Evolutionary conservation across 805 yeast genomes (phyloP).

Genomic region (Kazachstania martiniae): DNA sequence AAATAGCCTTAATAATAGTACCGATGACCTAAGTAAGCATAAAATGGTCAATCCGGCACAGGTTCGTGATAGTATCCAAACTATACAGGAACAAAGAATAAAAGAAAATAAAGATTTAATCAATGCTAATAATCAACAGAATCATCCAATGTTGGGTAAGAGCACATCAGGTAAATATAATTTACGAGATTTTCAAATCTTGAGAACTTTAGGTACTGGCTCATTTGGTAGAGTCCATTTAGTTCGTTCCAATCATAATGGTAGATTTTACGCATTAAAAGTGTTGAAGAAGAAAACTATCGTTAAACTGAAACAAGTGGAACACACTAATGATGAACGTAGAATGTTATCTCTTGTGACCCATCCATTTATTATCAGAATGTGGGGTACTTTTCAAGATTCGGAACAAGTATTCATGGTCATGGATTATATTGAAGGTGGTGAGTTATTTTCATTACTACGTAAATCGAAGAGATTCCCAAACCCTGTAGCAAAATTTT

Average conservation of each 20-base stretch:
- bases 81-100: too few species aligned
- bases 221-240: conserved; percentile 92
- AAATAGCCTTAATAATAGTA: too few species aligned
- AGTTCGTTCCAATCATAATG: conserved; percentile 80
- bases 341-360: conserved; percentile 76
- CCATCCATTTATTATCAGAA: conserved; percentile 82
- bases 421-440: conserved; percentile 96
- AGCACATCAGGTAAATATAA: conserved; percentile 59
- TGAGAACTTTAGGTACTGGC: conserved; percentile 89
- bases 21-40: too few species aligned
- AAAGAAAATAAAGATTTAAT: too few species aligned
- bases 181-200: conserved; percentile 66
- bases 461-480: conserved; percentile 88
- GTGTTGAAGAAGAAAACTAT: conserved; percentile 80
- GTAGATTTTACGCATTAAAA: conserved; percentile 87
- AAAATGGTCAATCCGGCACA: too few species aligned
- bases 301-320: conserved; percentile 87
- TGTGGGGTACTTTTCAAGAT: conserved; percentile 98
- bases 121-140: too few species aligned
- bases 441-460: conserved; percentile 77
- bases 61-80: too few species aligned
- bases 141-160: too few species aligned
- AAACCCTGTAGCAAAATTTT: conserved; percentile 90
- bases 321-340: conserved; percentile 92
- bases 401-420: conserved; percentile 77